These are phyloP conservation scores for Pseudoturritis turrita DNA, from an alignment of 345 rosid genomes.

Conservation along the genomic window DNA sequence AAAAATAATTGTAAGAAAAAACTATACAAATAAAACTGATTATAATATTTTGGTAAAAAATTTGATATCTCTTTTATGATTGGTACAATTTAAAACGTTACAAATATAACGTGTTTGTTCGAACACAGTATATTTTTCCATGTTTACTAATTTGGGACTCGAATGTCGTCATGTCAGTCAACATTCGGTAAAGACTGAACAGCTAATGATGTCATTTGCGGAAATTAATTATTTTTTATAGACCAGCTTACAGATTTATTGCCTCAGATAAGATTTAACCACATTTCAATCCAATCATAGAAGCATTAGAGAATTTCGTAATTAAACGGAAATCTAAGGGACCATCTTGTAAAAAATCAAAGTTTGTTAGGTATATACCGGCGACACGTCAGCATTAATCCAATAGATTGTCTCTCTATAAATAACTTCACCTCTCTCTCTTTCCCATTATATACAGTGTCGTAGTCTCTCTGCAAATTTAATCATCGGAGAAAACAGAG, in stretches of 20 bases:
- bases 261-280: too few relatives aligned
- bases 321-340: background rate
- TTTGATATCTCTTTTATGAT: too few relatives aligned
- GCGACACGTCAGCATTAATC: slow-evolving; percentile 11
- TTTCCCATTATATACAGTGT: background rate
- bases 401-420: background rate
- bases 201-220: background rate
- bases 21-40: too few relatives aligned
- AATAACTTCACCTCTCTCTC: background rate
- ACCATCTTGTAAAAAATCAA: background rate
- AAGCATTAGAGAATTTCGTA: background rate
- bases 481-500: background rate
- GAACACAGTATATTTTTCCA: too few relatives aligned
- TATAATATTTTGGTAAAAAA: too few relatives aligned
- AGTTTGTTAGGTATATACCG: background rate
- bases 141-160: too few relatives aligned
- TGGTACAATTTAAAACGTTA: too few relatives aligned
- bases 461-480: background rate
- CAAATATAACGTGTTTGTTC: too few relatives aligned
- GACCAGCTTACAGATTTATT: too few relatives aligned
- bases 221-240: too few relatives aligned
- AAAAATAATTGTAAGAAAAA: too few relatives aligned
- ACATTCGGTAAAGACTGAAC: background rate
- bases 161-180: too few relatives aligned
- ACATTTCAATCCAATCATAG: background rate